Evolutionary conservation across 2,329 filamentous ascomycete genomes (phyloP), one percentile per base, ranked within the genome.

Genomic region (Hypoxylon sp.): DNA sequence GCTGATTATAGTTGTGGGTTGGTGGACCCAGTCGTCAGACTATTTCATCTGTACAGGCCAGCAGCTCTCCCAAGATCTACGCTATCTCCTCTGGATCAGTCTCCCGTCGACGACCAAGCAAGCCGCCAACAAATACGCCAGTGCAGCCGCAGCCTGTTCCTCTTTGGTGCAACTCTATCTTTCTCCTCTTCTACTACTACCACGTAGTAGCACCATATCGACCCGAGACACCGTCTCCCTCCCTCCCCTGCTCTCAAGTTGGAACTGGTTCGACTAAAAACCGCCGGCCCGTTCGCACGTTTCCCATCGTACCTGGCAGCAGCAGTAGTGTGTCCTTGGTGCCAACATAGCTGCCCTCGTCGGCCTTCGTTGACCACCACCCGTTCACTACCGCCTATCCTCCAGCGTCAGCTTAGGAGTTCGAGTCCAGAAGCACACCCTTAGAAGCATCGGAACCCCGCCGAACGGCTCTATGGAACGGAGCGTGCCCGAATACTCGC

Each of bases 401-500:
- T 62, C 57, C 46, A 53, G 55, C 59, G 53, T 36, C 54, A 63
- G 50, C 64, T 66, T 54, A 63, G 59, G 59, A 67, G 46, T 55
- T 60, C 59, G 51, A 62, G 58, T 50, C 62, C 65, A 55, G 63
- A 62, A 63, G 64, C 62, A 50, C n/a, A 61, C 60, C 56, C 50
- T 63, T 52, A 64, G 62, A 57, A 62, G 21, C 66, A n/a, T n/a
- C n/a, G n/a, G n/a, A n/a, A n/a, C n/a, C n/a, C n/a, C n/a, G n/a
- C n/a, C n/a, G n/a, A n/a, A n/a, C n/a, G n/a, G 55, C 69, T 73
- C 70, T 76, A 82, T 82, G 81, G 81, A 83, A 77, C 79, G 80
- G 71, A 75, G 75, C 81, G 80, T 84, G 71, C 75, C 86, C 78
- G 88, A 90, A 75, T 91, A 89, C 78, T 83, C 87, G 84, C 88